Evolutionary conservation across 2,329 filamentous ascomycete species (phyloP), one percentile per base, ranked within the genome.

Genomic region (Botrytis medusae): DNA sequence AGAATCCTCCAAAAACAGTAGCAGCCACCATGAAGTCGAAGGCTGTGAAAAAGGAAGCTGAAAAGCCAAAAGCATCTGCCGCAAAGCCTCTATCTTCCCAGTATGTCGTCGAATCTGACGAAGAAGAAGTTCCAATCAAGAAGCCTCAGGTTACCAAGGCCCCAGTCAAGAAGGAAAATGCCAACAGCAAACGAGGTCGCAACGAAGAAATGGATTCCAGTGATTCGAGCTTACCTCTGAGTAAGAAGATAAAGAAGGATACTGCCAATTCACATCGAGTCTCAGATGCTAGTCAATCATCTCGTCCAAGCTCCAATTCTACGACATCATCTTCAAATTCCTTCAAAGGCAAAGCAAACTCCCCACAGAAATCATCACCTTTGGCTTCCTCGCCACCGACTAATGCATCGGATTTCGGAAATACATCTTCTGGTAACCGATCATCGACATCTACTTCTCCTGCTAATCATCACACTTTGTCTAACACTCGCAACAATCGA

Each of bases 351-450:
- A 87, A 88, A 80, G 84, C 85, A 75, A 90, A 86, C 0, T 90
- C 88, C 10, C 88, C 88, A 0, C 84, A 84, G 69, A 91, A 91
- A 79, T 91, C 89, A 3, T 91, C 89, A 16, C 89, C 89, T 6
- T 83, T 91, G 29, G 89, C 89, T n/a, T 89, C 88, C 1, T 91
- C 89, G 10, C 88, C 89, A 20, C 89, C 89, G 0, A 90, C 89
- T 12, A 91, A 91, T 75, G 89, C 88, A 1, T 90, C 89, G 1
- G 89, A 91, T 73, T 81, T 90, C 54, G 88, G 90, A 44, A 80
- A 83, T 62, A 81, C 80, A 32, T 78, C 76, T 77, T 29, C 48
- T 40, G 76, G 74, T 44, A 74, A 77, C 25, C 76, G 75, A 37
- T 80, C 77, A 46, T 79, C 78, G 8, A 77, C 77, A 34, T 80